Conservation (phyloP, 805 yeast species). For the Ogataea populi-albae region DNA sequence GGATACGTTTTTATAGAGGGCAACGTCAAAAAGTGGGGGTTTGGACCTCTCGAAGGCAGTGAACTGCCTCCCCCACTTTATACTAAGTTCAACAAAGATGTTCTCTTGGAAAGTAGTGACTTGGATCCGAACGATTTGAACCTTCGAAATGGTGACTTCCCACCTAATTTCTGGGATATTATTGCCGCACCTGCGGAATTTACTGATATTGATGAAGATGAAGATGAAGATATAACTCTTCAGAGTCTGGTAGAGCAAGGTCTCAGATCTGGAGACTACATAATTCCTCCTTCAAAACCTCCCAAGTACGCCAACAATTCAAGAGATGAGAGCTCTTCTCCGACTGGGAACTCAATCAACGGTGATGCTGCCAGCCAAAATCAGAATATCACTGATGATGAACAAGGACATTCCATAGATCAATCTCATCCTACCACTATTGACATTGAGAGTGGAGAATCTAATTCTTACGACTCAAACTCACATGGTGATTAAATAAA, state of each 20-base stretch:
- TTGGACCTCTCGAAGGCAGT: slow-evolving; percentile 84
- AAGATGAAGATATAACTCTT: slow-evolving; percentile 28
- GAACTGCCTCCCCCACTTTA: slow-evolving; percentile 95
- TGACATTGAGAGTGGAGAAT: no score
- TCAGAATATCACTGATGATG: no score
- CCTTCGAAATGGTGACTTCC: slow-evolving; percentile 42
- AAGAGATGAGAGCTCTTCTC: no score
- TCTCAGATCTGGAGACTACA: slow-evolving; percentile 17
- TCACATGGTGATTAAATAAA: no score
- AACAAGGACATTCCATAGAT: no score
- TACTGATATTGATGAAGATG: slow-evolving; percentile 33
- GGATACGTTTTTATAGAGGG: slow-evolving; percentile 92
- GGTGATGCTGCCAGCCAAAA: no score
- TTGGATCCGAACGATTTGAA: slow-evolving; percentile 47
- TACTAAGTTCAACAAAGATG: slow-evolving; percentile 73
- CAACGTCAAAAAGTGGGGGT: slow-evolving; percentile 93
- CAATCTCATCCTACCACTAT: no score
- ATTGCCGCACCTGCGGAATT: slow-evolving; percentile 25
- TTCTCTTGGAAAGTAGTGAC: slow-evolving; percentile 63
- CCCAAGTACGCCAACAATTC: no score
- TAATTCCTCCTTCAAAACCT: slow-evolving; percentile 17
- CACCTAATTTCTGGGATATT: slow-evolving; percentile 54
- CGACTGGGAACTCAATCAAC: no score
- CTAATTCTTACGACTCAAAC: no score
- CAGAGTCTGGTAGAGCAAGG: slow-evolving; percentile 25